Evolutionary conservation across 306 rosid genomes (phyloP), one percentile per base, ranked within the genome.

Genomic region (Pyrus betulifolia): DNA sequence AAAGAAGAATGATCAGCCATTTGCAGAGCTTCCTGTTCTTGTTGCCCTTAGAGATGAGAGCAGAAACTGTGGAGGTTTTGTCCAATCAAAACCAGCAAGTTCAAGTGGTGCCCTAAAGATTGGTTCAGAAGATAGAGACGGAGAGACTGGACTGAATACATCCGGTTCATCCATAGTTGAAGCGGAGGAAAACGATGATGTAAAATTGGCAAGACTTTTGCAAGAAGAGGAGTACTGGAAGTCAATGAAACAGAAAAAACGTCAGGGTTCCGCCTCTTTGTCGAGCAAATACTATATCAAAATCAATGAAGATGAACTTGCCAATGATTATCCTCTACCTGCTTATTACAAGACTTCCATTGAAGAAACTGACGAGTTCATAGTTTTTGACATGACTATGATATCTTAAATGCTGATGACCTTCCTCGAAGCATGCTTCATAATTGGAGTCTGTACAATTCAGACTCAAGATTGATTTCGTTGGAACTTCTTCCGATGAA

Each of bases 401-500:
- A 84, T 18, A 30, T 72, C 35, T 84, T 74, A 83, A 74, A 93
- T 80, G 76, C 71, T 46, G 91, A 89, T 76, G 90, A 92, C 45
- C 97, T 92, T 70, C 97, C 97, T 57, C 83, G 83, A 71, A 93
- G 87, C 86, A 91, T 91, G 96, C 92, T 95, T 79, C 91, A 92
- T 42, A 86, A 92, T 55, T 95, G 97, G 97, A 86, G 96, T 54
- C 89, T 95, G 18, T 95, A 95, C 79, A 92, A 95, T 68, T 89
- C 93, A 51, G 98, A 95, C 79, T 86, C 87, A 21, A 91, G 99
- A 76, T 82, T 95, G 83, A 87, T 90, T 86, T 89, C 99, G 4
- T 74, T 95, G 89, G 98, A 95, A 80, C 97, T 95, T 79, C 99
- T 95, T 78, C 99, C 99, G 3, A 95, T 95, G 99, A 91, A 88